Base-by-base conservation (phyloP, 805 yeast genomes). In the Hanseniaspora singularis region DNA sequence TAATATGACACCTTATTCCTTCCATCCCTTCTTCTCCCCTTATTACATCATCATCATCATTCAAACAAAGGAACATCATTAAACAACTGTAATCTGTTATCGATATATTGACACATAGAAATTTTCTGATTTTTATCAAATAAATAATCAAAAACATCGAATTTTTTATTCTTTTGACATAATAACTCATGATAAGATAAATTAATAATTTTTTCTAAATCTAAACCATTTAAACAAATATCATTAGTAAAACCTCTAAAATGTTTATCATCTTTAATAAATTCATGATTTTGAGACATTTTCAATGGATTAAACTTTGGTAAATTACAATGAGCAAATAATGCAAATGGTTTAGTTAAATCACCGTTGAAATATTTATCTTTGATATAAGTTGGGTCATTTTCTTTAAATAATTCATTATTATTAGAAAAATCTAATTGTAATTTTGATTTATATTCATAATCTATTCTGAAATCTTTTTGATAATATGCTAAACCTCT, bases 391-490 rank as follows among this genome's bases (percentile, higher is more conserved):
- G 28, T 23, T 18, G 31, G 15, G 16, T 39, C 41, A 5, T 7
- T 33, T 27, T 18, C 27, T 27, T 24, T 37, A 23, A 3, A 34
- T 18, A 11, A 12, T 14, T 3, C 4, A 19, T 1, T 24, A 5
- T 4, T 19, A 7, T 26, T 26, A 11, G 11, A 11, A 12, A 22
- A 26, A 14, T 41, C 46, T 16, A 20, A 23, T 6, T 28, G 31
- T 11, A 38, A 3, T 14, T 28, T 38, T 8, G 23, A 10, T 16
- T 56, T 50, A 20, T 49, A 52, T 23, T 52, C 49, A 37, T 66
- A 76, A 58, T 81, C 88, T 45, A 70, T 72, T 15, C 55, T 58
- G 34, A 60, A 60, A 54, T 74, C 75, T 52, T 63, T 66, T 52
- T 70, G 73, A 18, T 66, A 69, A 33, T 69, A 54, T 49, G 74